phyloP scores from a whole-genome alignment of 2,329 filamentous ascomycete species.

The Diaporthe sp. region DNA sequence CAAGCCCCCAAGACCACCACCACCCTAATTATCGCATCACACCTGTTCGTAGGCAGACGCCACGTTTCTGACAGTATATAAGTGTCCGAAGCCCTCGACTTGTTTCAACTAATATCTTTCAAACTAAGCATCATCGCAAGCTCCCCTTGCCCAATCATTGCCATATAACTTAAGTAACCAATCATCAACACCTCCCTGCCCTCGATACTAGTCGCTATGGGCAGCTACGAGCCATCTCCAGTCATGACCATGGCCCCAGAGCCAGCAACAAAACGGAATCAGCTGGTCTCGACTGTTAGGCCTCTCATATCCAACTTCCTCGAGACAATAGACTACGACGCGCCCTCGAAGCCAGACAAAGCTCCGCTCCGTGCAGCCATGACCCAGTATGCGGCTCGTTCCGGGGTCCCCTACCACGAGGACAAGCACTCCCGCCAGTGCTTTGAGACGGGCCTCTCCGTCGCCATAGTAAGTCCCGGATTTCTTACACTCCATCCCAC shows the following conservation, averaged over 20 bases:
- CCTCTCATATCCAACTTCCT: conserved; percentile 30
- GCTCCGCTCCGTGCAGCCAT: conserved; percentile 15
- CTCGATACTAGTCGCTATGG: neutral
- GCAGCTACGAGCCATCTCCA: neutral
- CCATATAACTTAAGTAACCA: neutral
- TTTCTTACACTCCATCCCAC: conserved; percentile 26
- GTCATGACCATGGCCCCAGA: neutral
- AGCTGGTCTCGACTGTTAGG: conserved; percentile 10
- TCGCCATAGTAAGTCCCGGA: conserved; percentile 16
- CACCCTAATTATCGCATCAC: neutral
- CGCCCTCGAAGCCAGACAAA: conserved; percentile 4
- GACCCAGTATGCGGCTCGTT: conserved; percentile 24
- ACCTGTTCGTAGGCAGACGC: conserved; percentile 23
- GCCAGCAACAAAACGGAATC: neutral
- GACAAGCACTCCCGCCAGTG: conserved; percentile 30
- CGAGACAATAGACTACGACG: conserved; percentile 17
- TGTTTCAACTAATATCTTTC: neutral
- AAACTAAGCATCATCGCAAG: neutral
- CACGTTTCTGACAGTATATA: conserved; percentile 1
- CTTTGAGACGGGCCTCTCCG: conserved; percentile 28
- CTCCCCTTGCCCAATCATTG: neutral
- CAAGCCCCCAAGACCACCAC: conserved; percentile 1
- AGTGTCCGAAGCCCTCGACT: neutral
- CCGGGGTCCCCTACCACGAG: conserved; percentile 17
- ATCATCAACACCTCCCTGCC: neutral